Base-by-base conservation (phyloP, 2,329 filamentous ascomycete species). In the Pleoardoris graminearum region DNA sequence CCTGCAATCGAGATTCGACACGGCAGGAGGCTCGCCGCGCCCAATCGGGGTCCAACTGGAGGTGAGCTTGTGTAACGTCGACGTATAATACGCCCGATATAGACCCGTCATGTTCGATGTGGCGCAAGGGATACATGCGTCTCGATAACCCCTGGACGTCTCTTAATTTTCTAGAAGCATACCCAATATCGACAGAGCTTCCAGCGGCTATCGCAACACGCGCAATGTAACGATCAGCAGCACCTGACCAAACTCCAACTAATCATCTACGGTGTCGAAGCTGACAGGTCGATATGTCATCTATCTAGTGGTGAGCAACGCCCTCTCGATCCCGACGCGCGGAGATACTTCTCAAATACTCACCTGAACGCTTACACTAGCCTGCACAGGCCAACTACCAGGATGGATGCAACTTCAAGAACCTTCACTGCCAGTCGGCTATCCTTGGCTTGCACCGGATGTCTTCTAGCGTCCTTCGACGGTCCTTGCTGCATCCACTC, bases 381-480 rank as follows among this genome's bases (percentile, higher is more conserved):
- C 44, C 33, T 47, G 27, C 43, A 16, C n/a, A 36, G 17, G 29
- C 19, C 11, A 35, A 25, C 3, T 7, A 35, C 42, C 43, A 35
- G 43, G 43, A 36, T 45, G 2, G 19, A 45, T 36, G 42, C 42
- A 35, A 45, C 42, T 7, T 45, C 12, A 4, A 36, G 39, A 43
- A 43, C 25, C 16, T 43, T n/a, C 39, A 21, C 25, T 19, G 25
- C 27, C 17, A 21, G 25, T 32, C 39, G n/a, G 21, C 23, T 43
- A 17, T 22, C 21, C 39, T 32, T 43, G 39, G 39, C 39, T 53
- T 54, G 51, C 58, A 66, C 52, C 63, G 57, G 59, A 55, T 55
- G 58, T 39, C 53, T 63, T 67, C 57, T 35, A 62, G 50, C 54
- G 51, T 50, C 57, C 48, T 63, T 60, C 52, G 45, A 53, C 42